Evolutionary conservation across 106 monocot genomes (phyloP), one percentile per base, ranked within the genome.

Genomic region (Dioscorea zingiberensis): DNA sequence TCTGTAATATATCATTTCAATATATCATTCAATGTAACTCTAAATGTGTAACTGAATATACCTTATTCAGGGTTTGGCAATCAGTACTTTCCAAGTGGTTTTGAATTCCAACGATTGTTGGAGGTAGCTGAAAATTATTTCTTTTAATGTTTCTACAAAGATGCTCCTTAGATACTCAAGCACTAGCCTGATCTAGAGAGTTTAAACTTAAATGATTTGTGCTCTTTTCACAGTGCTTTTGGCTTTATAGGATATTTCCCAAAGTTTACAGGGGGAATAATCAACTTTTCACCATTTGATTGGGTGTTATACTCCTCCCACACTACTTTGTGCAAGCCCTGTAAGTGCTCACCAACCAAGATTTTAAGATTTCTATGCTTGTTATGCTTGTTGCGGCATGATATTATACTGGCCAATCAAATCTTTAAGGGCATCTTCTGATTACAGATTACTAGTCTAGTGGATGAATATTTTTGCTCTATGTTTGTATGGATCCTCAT

Each of bases 41-140:
- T 38, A 38, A 38, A 1, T 38, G 10, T 38, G 38, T 10, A 38
- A n/a, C n/a, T n/a, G n/a, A n/a, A n/a, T n/a, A n/a, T n/a, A n/a
- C n/a, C 59, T 3, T 61, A 16, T 70, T 13, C 77, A 95, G 95
- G 95, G 95, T 27, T 77, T 95, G 66, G 95, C 95, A 15, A 66
- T 95, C 74, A 95, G 95, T 81, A 95, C 95, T 67, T 95, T 95
- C 74, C 95, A 95, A 83, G 95, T 95, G 12, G 95, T 95, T 62
- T 71, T 95, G 58, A n/a, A 29, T 91, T 45, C 95, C 95, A 45
- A 95, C 95, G 21, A 68, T 91, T 63, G 49, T 91, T 75, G 95
- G 91, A 91, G 91, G 95, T 91, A 76, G 69, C 45, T 71, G n/a
- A 13, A 38, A 23, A 16, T 3, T 56, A 26, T 53, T 66, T n/a